Conservation (phyloP, 495 filamentous ascomycete genomes). For the Aspergillus sparsus region DNA sequence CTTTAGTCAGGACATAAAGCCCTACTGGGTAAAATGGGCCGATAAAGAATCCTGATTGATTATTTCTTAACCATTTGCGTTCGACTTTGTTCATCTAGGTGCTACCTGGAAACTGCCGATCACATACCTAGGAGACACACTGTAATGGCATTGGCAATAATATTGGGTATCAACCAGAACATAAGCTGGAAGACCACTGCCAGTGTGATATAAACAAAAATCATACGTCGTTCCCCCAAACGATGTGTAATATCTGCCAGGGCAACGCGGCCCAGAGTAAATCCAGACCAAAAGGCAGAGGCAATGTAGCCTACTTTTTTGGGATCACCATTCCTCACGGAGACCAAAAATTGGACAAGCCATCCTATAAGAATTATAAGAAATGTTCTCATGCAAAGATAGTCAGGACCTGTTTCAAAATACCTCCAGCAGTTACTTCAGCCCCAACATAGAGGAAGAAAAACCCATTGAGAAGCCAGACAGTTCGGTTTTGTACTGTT, state of each 20-base stretch:
- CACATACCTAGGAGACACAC: slow-evolving; percentile 61
- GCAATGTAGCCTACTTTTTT: slow-evolving; percentile 71
- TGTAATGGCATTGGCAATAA: slow-evolving; percentile 63
- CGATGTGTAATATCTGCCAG: slow-evolving; percentile 55
- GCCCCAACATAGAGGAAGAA: slow-evolving; percentile 54
- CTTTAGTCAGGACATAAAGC: slow-evolving; percentile 34
- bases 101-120: background rate
- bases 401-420: background rate
- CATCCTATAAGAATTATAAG: slow-evolving; percentile 47
- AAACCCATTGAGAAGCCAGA: slow-evolving; percentile 53
- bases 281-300: slow-evolving; percentile 71
- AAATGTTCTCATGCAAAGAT: background rate
- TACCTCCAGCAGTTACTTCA: slow-evolving; percentile 46
- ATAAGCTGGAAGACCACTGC: slow-evolving; percentile 50
- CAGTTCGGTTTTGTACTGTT: slow-evolving; percentile 25
- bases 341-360: slow-evolving; percentile 69
- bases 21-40: slow-evolving; percentile 45
- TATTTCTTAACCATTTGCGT: slow-evolving; percentile 5
- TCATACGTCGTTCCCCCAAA: slow-evolving; percentile 53
- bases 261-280: slow-evolving; percentile 58
- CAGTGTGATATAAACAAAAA: slow-evolving; percentile 46
- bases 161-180: slow-evolving; percentile 53
- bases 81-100: background rate
- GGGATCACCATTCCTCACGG: slow-evolving; percentile 57
- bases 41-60: slow-evolving; percentile 29